Conservation (phyloP, 257 asterid species). For the Ophiorrhiza pumila region DNA sequence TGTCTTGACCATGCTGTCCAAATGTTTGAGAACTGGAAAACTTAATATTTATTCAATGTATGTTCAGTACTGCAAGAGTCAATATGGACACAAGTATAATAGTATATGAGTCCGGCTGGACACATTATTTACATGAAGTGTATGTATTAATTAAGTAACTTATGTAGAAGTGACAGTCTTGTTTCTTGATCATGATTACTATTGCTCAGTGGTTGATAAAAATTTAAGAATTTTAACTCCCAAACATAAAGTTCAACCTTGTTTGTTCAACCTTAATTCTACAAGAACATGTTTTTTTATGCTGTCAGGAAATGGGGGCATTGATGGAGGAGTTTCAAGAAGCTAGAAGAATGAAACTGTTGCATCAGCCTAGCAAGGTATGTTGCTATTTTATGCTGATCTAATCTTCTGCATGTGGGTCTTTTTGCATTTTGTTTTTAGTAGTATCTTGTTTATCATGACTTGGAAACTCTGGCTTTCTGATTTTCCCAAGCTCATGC, state of each 20-base stretch:
- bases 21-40: neutral
- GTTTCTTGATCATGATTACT: neutral
- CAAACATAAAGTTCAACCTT: neutral
- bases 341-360: conserved; percentile 70
- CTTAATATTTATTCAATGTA: too few species aligned
- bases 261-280: neutral
- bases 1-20: neutral
- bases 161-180: neutral
- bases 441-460: neutral
- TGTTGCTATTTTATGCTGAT: conserved; percentile 9
- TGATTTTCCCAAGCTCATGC: neutral
- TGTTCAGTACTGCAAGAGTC: neutral
- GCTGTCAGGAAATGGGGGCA: conserved; percentile 49
- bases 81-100: too few species aligned
- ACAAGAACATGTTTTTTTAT: neutral
- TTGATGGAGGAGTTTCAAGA: conserved; percentile 92
- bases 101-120: neutral
- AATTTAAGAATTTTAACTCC: neutral
- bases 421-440: neutral
- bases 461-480: neutral
- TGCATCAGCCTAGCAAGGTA: conserved; percentile 70
- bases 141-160: neutral
- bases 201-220: neutral
- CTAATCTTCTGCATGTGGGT: neutral
- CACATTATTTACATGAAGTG: neutral